A percentile compares a stretch with the other conserved stretches of the same genome.
phyloP scores from a whole-genome alignment of 2,329 filamentous ascomycete species.

The Venturia oleaginea region DNA sequence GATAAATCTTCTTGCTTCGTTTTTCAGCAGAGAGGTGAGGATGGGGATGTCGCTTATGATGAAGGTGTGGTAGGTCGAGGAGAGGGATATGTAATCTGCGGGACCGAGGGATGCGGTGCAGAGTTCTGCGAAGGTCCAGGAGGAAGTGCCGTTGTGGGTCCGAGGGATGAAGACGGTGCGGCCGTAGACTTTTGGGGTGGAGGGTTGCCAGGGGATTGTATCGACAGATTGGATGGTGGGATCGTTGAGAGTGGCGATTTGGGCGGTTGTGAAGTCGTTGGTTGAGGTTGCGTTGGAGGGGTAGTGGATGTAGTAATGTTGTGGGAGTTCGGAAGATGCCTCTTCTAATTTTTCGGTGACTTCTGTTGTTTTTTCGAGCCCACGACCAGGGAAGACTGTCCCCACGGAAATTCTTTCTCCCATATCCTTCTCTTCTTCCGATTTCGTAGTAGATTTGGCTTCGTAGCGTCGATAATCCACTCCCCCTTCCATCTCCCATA shows the following conservation, averaged over 20 bases:
- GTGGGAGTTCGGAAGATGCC: neutral
- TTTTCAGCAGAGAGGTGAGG: conserved; percentile 60
- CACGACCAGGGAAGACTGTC: neutral
- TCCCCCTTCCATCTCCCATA: conserved; percentile 73
- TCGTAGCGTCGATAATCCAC: conserved; percentile 56
- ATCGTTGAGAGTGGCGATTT: neutral
- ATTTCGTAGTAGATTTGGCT: neutral
- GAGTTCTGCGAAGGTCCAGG: conserved; percentile 60
- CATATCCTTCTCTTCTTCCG: neutral
- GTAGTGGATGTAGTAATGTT: neutral
- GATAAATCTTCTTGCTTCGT: conserved; percentile 72
- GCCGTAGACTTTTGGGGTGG: conserved; percentile 50
- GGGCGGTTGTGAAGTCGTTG: neutral
- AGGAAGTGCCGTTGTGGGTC: conserved; percentile 48
- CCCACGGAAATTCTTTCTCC: neutral
- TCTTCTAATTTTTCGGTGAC: neutral
- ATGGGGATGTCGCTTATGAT: conserved; percentile 63
- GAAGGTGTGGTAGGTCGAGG: conserved; percentile 70
- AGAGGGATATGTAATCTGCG: conserved; percentile 74
- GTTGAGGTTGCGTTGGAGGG: neutral
- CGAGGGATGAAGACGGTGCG: conserved; percentile 51
- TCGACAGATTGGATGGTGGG: neutral
- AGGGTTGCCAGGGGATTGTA: conserved; percentile 35
- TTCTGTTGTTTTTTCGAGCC: neutral
- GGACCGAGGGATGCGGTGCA: conserved; percentile 60